Evolutionary conservation across 2,329 filamentous ascomycete genomes (phyloP).

Genomic region (Cercospora brassicicola): DNA sequence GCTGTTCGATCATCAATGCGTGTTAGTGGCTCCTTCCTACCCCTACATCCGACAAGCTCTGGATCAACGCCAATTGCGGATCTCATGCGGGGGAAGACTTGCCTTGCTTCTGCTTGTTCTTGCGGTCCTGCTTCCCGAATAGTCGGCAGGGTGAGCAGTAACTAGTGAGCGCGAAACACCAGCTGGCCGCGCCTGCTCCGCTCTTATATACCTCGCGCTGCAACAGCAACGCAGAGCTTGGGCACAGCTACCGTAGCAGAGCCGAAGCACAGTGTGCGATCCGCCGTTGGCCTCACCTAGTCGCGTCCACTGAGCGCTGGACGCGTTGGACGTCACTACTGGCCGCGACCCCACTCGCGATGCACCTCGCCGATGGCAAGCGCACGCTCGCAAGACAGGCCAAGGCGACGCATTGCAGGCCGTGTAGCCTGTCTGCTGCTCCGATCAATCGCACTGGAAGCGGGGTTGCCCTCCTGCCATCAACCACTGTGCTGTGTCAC

Average conservation of each 20-base stretch:
- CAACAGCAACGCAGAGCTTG: background rate
- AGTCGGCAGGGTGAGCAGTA: background rate
- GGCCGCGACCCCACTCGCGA: slow-evolving; percentile 9
- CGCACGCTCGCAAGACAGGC: slow-evolving; percentile 1
- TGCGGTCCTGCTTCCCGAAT: background rate
- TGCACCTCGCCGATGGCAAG: background rate
- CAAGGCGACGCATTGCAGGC: slow-evolving; percentile 7
- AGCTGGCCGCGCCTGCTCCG: background rate
- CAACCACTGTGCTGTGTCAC: background rate
- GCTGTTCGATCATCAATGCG: slow-evolving; percentile 16
- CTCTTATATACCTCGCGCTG: slow-evolving; percentile 12
- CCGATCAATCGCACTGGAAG: slow-evolving; percentile 9
- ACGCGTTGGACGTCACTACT: slow-evolving; percentile 5
- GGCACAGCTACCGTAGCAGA: background rate
- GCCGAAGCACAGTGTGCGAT: background rate
- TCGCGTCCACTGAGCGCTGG: slow-evolving; percentile 7
- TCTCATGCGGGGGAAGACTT: slow-evolving; percentile 15
- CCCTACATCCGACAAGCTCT: slow-evolving; percentile 15
- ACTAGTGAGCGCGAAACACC: background rate
- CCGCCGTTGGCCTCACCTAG: background rate
- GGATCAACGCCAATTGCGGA: slow-evolving; percentile 15
- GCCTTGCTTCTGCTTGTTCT: slow-evolving; percentile 9
- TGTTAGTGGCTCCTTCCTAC: slow-evolving; percentile 12
- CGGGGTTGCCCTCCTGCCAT: slow-evolving; percentile 12
- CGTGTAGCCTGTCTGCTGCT: slow-evolving; percentile 10